phyloP scores from a whole-genome alignment of 2,329 filamentous ascomycete species.

The Cylindrodendrum hubeiense region DNA sequence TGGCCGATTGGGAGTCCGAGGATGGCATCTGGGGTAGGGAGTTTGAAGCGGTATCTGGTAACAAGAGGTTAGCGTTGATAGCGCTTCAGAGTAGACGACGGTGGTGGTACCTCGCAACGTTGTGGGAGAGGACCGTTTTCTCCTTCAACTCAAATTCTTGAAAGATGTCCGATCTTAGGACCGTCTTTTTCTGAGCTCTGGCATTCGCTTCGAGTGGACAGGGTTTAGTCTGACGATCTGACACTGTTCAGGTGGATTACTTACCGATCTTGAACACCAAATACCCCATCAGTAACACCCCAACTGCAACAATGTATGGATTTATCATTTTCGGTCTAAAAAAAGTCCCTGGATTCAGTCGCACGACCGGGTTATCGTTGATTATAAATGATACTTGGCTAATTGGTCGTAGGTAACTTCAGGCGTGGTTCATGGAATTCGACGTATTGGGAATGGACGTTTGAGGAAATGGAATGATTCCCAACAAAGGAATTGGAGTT shows the following conservation, averaged over 20 bases:
- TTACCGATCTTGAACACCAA: background rate
- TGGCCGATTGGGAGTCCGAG: constrained; percentile 96
- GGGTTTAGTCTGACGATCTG: background rate
- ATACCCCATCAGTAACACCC: background rate
- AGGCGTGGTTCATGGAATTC: too few relatives aligned
- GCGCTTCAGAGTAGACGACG: background rate
- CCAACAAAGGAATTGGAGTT: background rate
- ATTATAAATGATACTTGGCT: background rate
- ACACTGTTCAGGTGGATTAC: background rate
- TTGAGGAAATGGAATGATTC: background rate
- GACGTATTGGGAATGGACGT: too few relatives aligned
- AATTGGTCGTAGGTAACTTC: too few relatives aligned
- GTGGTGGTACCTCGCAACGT: constrained; percentile 80
- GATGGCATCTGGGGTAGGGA: constrained; percentile 81
- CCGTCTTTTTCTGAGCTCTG: background rate
- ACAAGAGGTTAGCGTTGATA: background rate
- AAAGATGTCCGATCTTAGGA: constrained; percentile 79
- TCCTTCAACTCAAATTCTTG: constrained; percentile 91
- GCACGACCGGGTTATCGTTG: background rate
- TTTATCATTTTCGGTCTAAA: background rate
- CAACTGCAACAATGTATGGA: background rate
- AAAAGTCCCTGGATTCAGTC: background rate
- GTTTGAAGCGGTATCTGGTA: constrained; percentile 85
- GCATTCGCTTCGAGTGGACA: background rate
- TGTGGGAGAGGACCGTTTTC: constrained; percentile 95